These are phyloP conservation scores for Talaromyces pinophilus DNA, from an alignment of 2,329 filamentous ascomycete genomes.

Conservation along the genomic window DNA sequence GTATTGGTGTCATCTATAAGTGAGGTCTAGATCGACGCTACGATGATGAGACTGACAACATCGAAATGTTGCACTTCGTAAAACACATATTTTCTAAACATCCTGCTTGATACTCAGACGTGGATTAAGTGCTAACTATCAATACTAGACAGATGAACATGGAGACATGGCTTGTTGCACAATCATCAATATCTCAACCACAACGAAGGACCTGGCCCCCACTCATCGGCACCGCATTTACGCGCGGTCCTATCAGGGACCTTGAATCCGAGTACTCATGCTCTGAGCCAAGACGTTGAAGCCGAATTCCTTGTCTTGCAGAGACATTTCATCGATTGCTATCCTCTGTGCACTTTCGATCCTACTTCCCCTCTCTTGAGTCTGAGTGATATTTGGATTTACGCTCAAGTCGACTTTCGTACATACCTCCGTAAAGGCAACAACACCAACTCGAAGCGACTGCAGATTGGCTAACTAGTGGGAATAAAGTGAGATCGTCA, in stretches of 20 bases:
- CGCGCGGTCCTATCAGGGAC: background rate
- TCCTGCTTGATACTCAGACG: background rate
- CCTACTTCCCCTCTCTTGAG: background rate
- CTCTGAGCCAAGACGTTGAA: background rate
- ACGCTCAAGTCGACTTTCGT: background rate
- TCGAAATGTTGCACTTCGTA: background rate
- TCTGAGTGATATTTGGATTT: background rate
- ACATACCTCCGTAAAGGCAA: background rate
- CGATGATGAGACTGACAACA: background rate
- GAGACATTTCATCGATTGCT: background rate
- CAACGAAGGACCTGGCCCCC: background rate
- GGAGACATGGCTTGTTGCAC: background rate
- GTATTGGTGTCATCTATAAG: background rate
- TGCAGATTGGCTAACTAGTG: background rate
- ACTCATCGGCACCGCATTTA: slow-evolving; percentile 2
- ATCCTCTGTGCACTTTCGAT: background rate
- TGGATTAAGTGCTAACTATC: background rate
- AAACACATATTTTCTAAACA: background rate
- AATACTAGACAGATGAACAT: background rate
- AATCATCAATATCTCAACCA: background rate
- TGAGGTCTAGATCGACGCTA: background rate
- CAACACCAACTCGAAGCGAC: background rate
- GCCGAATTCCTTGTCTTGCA: background rate
- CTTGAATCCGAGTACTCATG: background rate
- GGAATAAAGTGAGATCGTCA: background rate